phyloP scores from a whole-genome alignment of 768 basidiomycete species.

The Rhizopogon vinicolor region DNA sequence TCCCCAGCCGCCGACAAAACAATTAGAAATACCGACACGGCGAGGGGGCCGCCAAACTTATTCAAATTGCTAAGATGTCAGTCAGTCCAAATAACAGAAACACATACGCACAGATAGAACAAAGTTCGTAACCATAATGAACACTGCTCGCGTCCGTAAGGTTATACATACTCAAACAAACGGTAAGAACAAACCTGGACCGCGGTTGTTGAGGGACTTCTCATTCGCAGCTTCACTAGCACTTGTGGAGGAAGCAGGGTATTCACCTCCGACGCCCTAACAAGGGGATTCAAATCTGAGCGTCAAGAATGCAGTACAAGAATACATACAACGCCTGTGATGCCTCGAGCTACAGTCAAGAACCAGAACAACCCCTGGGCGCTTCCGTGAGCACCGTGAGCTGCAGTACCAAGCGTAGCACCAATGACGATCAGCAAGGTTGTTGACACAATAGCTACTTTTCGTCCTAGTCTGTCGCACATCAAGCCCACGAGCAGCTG shows the following conservation, averaged over 20 bases:
- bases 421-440: slow-evolving; percentile 69
- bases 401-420: slow-evolving; percentile 61
- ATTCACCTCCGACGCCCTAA: slow-evolving; percentile 74
- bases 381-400: slow-evolving; percentile 56
- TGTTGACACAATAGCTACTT: slow-evolving; percentile 66
- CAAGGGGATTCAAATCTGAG: not conserved
- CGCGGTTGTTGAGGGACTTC: slow-evolving; percentile 52
- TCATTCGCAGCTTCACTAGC: slow-evolving; percentile 76
- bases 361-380: slow-evolving; percentile 67
- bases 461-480: slow-evolving; percentile 73
- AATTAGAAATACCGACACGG: slow-evolving; percentile 62
- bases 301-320: not conserved
- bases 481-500: slow-evolving; percentile 60
- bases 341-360: slow-evolving; percentile 64
- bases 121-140: slow-evolving; percentile 75
- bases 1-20: slow-evolving; percentile 63
- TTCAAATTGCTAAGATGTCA: slow-evolving; percentile 2
- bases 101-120: slow-evolving; percentile 48
- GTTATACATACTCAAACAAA: not conserved
- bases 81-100: not conserved
- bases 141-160: slow-evolving; percentile 34
- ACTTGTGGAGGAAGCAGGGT: slow-evolving; percentile 66
- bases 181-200: slow-evolving; percentile 41
- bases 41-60: slow-evolving; percentile 63
- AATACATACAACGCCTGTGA: slow-evolving; percentile 55